Base-by-base conservation (phyloP, 345 rosid species). In the Lepidium sativum region DNA sequence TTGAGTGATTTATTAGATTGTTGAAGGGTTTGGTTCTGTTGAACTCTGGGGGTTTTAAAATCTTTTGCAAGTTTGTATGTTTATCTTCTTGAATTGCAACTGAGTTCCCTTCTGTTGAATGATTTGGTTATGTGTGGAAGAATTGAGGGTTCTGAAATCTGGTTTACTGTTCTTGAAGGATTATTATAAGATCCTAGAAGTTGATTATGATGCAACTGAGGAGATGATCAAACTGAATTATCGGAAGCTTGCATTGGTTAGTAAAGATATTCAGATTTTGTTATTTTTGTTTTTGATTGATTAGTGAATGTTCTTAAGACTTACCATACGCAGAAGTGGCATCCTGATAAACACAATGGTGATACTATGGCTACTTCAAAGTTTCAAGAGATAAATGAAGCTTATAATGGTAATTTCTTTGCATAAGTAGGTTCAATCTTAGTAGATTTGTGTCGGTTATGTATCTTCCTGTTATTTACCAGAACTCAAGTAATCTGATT, bases 381-480 rank as follows among this genome's bases (percentile, higher is more conserved):
- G 64, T 87, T 87, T 71, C 86, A 84, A 69, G 85, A 87, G 85
- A 87, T 87, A 40, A 87, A 80, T 15, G 91, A 87, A 80, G 91
- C 95, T 63, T 83, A 87, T 54, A 75, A 41, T 34, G 91, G 95
- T 87, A 37, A 78, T 47, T n/a, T 23, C 52, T 67, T 43, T 52
- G 44, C 14, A 8, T 17, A 35, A 40, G 13, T 43, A 55, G 31
- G 12, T 7, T 55, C 43, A 18, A 8, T 18, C 12, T 37, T 31
- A 57, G 0, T 56, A n/a, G 34, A 39, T 21, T 39, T 57, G 47
- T 39, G 9, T 55, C 5, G 7, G 21, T 7, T 35, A 1, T 16
- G 6, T 13, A n/a, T n/a, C n/a, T n/a, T n/a, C n/a, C n/a, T n/a
- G n/a, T n/a, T n/a, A n/a, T n/a, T n/a, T n/a, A 13, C 17, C 6